Conservation (phyloP, 2,329 filamentous ascomycete genomes). For the Colletotrichum sp. region DNA sequence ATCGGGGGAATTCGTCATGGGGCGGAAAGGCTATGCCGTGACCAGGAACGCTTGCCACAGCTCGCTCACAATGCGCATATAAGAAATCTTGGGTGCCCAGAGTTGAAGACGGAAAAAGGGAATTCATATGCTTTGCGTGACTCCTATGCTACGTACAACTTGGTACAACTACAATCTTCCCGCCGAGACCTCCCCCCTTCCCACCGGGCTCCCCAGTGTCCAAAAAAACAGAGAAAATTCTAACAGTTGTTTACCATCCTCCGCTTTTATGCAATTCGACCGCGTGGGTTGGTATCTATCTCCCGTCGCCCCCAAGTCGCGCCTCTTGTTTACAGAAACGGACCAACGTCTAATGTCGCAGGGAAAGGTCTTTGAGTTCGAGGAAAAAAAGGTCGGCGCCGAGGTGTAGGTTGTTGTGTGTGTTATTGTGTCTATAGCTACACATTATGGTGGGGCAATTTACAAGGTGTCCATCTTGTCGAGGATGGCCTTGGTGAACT, state of each 20-base stretch:
- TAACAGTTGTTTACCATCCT: neutral
- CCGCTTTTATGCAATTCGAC: slow-evolving; percentile 18
- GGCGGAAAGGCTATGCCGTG: neutral
- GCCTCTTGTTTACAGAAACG: neutral
- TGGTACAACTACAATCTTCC: slow-evolving; percentile 23
- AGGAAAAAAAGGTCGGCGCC: neutral
- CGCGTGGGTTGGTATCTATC: slow-evolving; percentile 14
- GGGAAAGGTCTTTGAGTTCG: neutral
- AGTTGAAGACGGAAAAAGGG: slow-evolving; percentile 5
- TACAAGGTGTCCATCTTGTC: slow-evolving; percentile 89
- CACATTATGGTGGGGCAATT: slow-evolving; percentile 28
- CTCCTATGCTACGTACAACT: slow-evolving; percentile 25
- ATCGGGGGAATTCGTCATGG: neutral
- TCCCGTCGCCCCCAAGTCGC: neutral
- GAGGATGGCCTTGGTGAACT: slow-evolving; percentile 94
- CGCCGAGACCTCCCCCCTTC: slow-evolving; percentile 3
- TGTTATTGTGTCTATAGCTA: slow-evolving; percentile 8
- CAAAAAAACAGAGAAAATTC: slow-evolving; percentile 20
- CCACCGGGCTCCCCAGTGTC: slow-evolving; percentile 11
- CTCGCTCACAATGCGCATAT: neutral
- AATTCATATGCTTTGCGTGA: slow-evolving; percentile 25
- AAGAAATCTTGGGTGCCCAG: neutral
- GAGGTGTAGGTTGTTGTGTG: neutral
- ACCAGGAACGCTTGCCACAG: neutral
- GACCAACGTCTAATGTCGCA: neutral